Evolutionary conservation across 2,329 filamentous ascomycete species (phyloP).

Genomic region (Sclerotinia subarctica): DNA sequence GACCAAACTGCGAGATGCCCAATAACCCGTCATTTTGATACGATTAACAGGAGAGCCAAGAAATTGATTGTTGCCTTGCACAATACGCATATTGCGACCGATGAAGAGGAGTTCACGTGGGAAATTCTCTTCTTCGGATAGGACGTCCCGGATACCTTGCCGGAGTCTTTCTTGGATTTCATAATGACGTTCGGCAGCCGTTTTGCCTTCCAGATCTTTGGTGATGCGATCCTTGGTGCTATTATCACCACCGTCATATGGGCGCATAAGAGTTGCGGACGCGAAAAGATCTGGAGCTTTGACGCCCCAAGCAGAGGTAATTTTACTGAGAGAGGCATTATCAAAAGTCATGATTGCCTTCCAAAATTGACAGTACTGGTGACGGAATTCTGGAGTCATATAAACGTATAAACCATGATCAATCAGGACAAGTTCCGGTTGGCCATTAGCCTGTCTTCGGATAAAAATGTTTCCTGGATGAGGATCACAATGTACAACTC

Average conservation of each 20-base stretch:
- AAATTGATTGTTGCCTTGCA: constrained; percentile 71
- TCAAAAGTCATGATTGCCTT: constrained; percentile 92
- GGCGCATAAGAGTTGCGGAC: constrained; percentile 81
- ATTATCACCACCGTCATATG: constrained; percentile 81
- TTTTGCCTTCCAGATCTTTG: constrained; percentile 50
- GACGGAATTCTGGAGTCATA: constrained; percentile 78
- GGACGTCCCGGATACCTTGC: constrained; percentile 60
- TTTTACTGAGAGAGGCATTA: constrained; percentile 69
- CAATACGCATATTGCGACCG: constrained; percentile 68
- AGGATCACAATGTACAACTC: constrained; percentile 91
- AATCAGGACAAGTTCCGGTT: constrained; percentile 87
- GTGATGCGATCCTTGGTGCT: constrained; percentile 62
- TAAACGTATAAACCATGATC: constrained; percentile 96
- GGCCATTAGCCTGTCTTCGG: constrained; percentile 76
- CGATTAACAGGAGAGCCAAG: constrained; percentile 74
- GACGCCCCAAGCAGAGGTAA: constrained; percentile 82
- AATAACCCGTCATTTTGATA: constrained; percentile 88
- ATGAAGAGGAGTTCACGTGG: constrained; percentile 71
- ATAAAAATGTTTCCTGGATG: constrained; percentile 98
- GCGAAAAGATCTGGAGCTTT: constrained; percentile 88
- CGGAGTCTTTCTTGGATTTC: constrained; percentile 71
- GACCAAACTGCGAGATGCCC: constrained; percentile 81
- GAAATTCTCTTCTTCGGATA: constrained; percentile 67
- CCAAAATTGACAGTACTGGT: constrained; percentile 89
- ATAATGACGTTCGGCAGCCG: constrained; percentile 60